Conservation (phyloP, 2,329 filamentous ascomycete species). For the Hymenoscyphus salicellus region DNA sequence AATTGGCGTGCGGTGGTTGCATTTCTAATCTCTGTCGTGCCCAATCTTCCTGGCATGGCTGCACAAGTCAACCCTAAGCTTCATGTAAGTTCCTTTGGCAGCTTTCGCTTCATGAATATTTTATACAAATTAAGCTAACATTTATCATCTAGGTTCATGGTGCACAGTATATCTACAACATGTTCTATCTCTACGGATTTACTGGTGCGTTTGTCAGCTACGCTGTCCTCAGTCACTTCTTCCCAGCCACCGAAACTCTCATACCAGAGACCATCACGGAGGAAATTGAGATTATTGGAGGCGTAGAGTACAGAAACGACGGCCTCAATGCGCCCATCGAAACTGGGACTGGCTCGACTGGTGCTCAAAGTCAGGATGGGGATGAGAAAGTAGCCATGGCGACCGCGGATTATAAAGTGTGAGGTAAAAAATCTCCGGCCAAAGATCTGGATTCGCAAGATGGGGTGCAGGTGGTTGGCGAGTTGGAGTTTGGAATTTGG, state of each 20-base stretch:
- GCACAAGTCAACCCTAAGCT: conserved; percentile 24
- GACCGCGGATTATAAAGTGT: conserved; percentile 15
- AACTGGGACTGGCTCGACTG: neutral
- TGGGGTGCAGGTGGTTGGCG: too few relatives aligned
- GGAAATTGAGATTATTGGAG: conserved; percentile 27
- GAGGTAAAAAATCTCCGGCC: too few relatives aligned
- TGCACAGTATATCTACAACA: conserved; percentile 37
- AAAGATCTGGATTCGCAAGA: too few relatives aligned
- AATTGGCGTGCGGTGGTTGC: conserved; percentile 31
- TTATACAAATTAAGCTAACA: too few relatives aligned
- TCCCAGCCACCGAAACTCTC: conserved; percentile 35
- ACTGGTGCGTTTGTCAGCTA: conserved; percentile 38
- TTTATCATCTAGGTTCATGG: conserved; percentile 11
- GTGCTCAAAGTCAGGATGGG: neutral
- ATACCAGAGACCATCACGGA: conserved; percentile 35
- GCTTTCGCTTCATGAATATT: too few relatives aligned
- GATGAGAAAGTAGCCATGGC: conserved; percentile 23
- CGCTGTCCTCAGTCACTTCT: conserved; percentile 33
- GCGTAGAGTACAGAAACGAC: conserved; percentile 18
- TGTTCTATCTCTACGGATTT: conserved; percentile 41
- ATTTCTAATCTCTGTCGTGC: conserved; percentile 27
- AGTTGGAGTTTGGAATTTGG: too few relatives aligned
- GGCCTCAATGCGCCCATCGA: conserved; percentile 13
- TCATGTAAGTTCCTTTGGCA: conserved; percentile 25
- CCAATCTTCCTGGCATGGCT: conserved; percentile 31